A percentile compares a stretch with the other conserved stretches of the same genome.
Conservation (phyloP, 768 basidiomycete species). For the Calocybe indica region DNA sequence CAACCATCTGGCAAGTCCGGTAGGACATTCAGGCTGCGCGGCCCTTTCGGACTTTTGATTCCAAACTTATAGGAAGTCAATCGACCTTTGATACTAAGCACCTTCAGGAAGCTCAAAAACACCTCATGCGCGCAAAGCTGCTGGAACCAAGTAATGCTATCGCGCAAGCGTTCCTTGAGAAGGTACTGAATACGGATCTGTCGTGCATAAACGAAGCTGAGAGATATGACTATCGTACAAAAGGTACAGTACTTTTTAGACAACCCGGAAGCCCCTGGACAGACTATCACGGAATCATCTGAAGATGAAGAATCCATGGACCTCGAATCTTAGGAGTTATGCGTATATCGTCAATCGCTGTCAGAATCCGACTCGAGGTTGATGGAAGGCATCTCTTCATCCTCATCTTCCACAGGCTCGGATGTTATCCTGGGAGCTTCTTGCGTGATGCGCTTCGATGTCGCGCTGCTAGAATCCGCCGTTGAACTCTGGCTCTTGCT, state of each 20-base stretch:
- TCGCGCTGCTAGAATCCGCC: too few species aligned
- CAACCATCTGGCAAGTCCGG: slow-evolving; percentile 23
- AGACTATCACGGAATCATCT: too few species aligned
- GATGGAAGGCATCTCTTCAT: slow-evolving; percentile 72
- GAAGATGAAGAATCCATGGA: too few species aligned
- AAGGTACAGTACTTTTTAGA: too few species aligned
- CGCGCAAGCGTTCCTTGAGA: slow-evolving; percentile 45
- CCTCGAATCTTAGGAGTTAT: too few species aligned
- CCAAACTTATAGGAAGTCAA: slow-evolving; percentile 2
- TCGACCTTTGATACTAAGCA: slow-evolving; percentile 24
- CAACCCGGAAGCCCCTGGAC: too few species aligned
- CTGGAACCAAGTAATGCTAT: slow-evolving; percentile 56
- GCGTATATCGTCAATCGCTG: not conserved
- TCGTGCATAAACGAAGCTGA: not conserved
- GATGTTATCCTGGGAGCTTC: slow-evolving; percentile 1
- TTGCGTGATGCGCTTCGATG: not conserved
- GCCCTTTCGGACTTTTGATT: slow-evolving; percentile 1
- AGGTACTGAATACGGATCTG: slow-evolving; percentile 26
- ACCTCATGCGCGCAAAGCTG: slow-evolving; percentile 56
- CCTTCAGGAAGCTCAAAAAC: slow-evolving; percentile 52
- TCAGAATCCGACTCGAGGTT: slow-evolving; percentile 76
- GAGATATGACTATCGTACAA: too few species aligned
- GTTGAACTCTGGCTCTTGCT: too few species aligned
- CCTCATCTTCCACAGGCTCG: slow-evolving; percentile 18
- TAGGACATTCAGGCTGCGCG: slow-evolving; percentile 3